These are phyloP conservation scores for Kwoniella mangroviensis DNA, from an alignment of 768 basidiomycete genomes.

Conservation along the genomic window DNA sequence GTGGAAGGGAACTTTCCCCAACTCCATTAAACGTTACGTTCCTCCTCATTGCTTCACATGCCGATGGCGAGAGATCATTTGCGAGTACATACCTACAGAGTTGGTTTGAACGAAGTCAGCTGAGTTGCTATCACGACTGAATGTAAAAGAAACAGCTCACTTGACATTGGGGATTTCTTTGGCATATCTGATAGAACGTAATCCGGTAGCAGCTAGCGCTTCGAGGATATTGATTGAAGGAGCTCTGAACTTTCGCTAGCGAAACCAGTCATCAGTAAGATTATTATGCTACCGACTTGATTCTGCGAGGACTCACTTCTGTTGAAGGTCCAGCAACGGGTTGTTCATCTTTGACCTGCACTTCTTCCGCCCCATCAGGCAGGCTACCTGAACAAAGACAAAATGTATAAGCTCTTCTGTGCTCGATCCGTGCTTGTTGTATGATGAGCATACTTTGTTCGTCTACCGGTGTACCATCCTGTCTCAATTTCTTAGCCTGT, in stretches of 20 bases:
- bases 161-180: conserved; percentile 91
- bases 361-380: background rate
- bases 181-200: conserved; percentile 94
- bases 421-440: background rate
- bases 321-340: conserved; percentile 40
- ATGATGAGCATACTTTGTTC: conserved; percentile 10
- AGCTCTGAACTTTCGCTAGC: conserved; percentile 27
- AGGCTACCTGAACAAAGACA: background rate
- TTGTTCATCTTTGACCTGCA: conserved; percentile 9
- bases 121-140: background rate
- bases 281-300: background rate
- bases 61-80: conserved; percentile 85
- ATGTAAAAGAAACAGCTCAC: conserved; percentile 60
- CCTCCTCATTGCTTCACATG: conserved; percentile 79
- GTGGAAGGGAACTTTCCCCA: conserved; percentile 18
- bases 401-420: background rate
- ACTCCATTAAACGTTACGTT: conserved; percentile 85
- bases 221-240: conserved; percentile 81
- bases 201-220: conserved; percentile 91
- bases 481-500: conserved; percentile 54
- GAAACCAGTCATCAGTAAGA: background rate
- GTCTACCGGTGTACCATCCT: conserved; percentile 50
- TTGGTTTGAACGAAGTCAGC: background rate
- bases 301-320: conserved; percentile 39
- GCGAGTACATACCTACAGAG: conserved; percentile 81